Conservation (phyloP, 345 rosid genomes). For the Ricinus communis region DNA sequence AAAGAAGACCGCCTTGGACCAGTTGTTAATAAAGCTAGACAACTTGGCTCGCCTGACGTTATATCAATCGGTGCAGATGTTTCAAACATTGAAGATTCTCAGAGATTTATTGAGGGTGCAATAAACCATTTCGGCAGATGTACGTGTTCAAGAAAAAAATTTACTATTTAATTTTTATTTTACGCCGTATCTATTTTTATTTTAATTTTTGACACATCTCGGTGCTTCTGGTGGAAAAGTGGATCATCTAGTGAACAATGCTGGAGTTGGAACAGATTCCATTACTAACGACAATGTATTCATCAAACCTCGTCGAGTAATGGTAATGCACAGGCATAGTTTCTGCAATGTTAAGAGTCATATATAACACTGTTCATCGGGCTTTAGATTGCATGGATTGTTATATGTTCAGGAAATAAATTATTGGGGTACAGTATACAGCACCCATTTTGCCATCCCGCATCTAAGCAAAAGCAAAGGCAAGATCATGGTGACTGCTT, state of each 20-base stretch:
- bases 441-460: constrained; percentile 38
- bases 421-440: constrained; percentile 61
- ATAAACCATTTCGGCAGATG: constrained; percentile 49
- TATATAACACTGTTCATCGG: too few species aligned
- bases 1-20: constrained; percentile 15
- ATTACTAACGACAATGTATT: neutral
- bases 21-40: constrained; percentile 5
- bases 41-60: constrained; percentile 26
- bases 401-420: constrained; percentile 34
- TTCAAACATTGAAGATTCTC: constrained; percentile 48
- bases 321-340: neutral
- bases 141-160: constrained; percentile 23
- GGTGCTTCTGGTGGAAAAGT: neutral
- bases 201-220: too few species aligned
- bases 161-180: too few species aligned
- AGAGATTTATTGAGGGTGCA: constrained; percentile 42
- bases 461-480: constrained; percentile 44
- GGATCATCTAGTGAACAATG: constrained; percentile 33
- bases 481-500: constrained; percentile 41
- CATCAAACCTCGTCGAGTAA: neutral
- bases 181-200: too few species aligned
- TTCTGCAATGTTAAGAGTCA: too few species aligned
- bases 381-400: too few species aligned
- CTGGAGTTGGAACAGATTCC: neutral
- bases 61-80: constrained; percentile 47